Evolutionary conservation across 2,329 filamentous ascomycete genomes (phyloP).

Genomic region (Fusarium sp.): DNA sequence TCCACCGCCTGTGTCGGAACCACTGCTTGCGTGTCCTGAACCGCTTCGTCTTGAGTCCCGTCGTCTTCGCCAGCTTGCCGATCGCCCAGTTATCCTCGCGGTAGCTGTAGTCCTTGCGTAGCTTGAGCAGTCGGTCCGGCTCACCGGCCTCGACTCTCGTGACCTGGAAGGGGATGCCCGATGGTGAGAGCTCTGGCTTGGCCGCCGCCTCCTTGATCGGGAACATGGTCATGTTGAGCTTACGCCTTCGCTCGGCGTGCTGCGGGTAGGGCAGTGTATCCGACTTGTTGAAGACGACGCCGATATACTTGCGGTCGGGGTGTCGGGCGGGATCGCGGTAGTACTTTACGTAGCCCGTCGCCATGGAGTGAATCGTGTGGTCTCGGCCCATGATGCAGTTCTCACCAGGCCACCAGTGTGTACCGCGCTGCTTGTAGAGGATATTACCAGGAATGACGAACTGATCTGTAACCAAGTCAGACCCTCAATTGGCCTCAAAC

Average conservation of each 20-base stretch:
- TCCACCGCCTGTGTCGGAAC: constrained; percentile 62
- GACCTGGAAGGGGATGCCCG: constrained; percentile 66
- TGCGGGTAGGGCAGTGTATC: constrained; percentile 84
- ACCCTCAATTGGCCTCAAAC: constrained; percentile 1
- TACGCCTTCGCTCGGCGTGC: constrained; percentile 81
- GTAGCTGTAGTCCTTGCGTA: constrained; percentile 71
- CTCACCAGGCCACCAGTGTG: constrained; percentile 94
- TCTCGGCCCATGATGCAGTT: constrained; percentile 96
- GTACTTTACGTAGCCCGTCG: constrained; percentile 94
- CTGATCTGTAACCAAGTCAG: constrained; percentile 73
- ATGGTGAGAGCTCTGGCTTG: constrained; percentile 62
- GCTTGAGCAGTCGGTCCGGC: constrained; percentile 64
- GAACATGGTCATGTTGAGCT: constrained; percentile 79
- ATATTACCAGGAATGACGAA: constrained; percentile 97
- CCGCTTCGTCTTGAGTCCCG: constrained; percentile 65
- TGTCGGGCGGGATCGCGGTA: constrained; percentile 90
- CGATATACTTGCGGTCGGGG: constrained; percentile 93
- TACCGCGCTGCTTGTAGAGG: constrained; percentile 96
- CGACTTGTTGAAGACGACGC: constrained; percentile 87
- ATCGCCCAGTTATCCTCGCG: constrained; percentile 74
- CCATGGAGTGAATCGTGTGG: constrained; percentile 92
- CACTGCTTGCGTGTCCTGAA: constrained; percentile 67
- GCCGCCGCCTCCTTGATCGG: constrained; percentile 59
- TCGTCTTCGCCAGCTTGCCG: constrained; percentile 68
- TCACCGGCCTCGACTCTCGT: constrained; percentile 60